phyloP scores from a whole-genome alignment of 2,329 filamentous ascomycete species.

The Capronia americana region DNA sequence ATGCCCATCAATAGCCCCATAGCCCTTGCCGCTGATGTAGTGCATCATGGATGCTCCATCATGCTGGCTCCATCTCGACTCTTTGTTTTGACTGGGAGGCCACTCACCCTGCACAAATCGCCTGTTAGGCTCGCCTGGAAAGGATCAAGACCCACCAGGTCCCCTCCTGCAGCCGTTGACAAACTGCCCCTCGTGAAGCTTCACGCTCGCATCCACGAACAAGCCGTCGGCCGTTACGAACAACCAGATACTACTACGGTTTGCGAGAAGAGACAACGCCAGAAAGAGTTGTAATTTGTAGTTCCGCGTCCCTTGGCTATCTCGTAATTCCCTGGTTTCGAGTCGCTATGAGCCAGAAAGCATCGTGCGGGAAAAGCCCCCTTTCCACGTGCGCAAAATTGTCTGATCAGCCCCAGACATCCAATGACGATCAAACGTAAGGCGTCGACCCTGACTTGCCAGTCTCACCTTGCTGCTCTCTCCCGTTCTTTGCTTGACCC shows the following conservation, averaged over 20 bases:
- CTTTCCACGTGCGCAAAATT: slow-evolving; percentile 24
- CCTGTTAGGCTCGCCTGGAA: slow-evolving; percentile 25
- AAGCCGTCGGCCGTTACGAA: slow-evolving; percentile 14
- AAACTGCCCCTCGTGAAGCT: slow-evolving; percentile 6
- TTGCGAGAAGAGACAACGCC: background rate
- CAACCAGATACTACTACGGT: slow-evolving; percentile 7
- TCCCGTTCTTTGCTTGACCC: background rate
- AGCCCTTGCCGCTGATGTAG: slow-evolving; percentile 25
- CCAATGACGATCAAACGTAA: slow-evolving; percentile 1
- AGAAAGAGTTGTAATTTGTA: background rate
- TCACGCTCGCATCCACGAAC: background rate
- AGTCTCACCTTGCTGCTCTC: slow-evolving; percentile 1
- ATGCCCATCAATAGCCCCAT: slow-evolving; percentile 23
- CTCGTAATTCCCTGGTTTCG: slow-evolving; percentile 8
- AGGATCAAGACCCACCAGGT: slow-evolving; percentile 21
- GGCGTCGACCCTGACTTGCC: background rate
- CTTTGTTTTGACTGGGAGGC: slow-evolving; percentile 7
- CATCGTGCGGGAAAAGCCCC: slow-evolving; percentile 7
- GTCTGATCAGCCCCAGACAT: slow-evolving; percentile 1
- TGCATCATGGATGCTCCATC: slow-evolving; percentile 29
- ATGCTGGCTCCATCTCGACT: slow-evolving; percentile 15
- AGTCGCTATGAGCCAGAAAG: background rate
- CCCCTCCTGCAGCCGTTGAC: slow-evolving; percentile 18
- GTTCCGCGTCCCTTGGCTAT: slow-evolving; percentile 1
- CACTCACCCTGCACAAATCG: slow-evolving; percentile 23